These are phyloP conservation scores for Tarenaya hassleriana DNA, from an alignment of 345 rosid genomes.

Conservation along the genomic window DNA sequence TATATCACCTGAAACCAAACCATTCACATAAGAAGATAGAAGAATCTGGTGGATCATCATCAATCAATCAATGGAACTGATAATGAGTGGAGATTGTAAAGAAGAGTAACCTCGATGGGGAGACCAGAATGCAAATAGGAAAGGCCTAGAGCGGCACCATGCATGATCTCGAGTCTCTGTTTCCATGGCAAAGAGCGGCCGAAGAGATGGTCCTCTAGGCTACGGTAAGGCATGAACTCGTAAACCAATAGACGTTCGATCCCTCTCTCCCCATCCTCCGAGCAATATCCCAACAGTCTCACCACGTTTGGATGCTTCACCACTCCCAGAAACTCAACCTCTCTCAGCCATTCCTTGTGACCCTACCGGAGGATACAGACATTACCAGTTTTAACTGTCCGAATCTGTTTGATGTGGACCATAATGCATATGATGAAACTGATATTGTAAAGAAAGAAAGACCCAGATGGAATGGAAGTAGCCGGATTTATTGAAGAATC, in stretches of 20 bases:
- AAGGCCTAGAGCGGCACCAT: conserved; percentile 82
- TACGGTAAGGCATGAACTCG: conserved; percentile 70
- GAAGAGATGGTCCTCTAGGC: conserved; percentile 86
- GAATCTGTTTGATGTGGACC: conserved; percentile 9
- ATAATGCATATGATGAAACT: no score
- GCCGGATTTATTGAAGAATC: neutral
- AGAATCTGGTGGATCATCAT: no score
- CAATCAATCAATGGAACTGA: conserved; percentile 16
- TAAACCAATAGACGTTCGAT: conserved; percentile 65
- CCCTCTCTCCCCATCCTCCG: conserved; percentile 60
- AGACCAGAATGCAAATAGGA: conserved; percentile 68
- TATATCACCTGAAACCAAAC: conserved; percentile 53
- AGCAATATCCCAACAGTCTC: conserved; percentile 80
- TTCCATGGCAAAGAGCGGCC: conserved; percentile 53
- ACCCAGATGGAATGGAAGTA: no score
- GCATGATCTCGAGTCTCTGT: conserved; percentile 70
- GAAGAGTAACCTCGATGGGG: conserved; percentile 71
- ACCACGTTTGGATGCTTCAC: conserved; percentile 79
- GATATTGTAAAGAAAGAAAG: no score
- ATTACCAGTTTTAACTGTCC: neutral
- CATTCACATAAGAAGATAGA: no score
- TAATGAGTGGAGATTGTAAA: no score
- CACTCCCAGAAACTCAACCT: conserved; percentile 77
- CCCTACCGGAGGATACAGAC: conserved; percentile 39
- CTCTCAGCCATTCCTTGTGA: conserved; percentile 91